Conservation (phyloP, 805 yeast species). For the Alloascoidea hylecoeti region DNA sequence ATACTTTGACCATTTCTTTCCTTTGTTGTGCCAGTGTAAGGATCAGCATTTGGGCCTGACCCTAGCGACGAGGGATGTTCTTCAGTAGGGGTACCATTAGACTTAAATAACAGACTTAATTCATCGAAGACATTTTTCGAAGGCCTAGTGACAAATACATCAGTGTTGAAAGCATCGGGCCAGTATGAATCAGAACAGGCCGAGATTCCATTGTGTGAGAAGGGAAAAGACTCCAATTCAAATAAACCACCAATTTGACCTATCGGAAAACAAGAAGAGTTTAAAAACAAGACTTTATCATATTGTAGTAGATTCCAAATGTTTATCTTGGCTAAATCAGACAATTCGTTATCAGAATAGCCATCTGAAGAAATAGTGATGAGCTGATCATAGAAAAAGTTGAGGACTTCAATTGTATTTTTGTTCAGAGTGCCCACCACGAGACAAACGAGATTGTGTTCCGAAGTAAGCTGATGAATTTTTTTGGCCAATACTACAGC, state of each 20-base stretch:
- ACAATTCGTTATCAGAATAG: not conserved
- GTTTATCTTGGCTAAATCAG: slow-evolving; percentile 26
- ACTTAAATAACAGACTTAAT: too few relatives aligned
- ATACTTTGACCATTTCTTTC: slow-evolving; percentile 76
- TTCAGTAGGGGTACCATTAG: slow-evolving; percentile 8
- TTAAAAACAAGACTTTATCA: slow-evolving; percentile 21
- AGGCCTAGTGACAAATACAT: slow-evolving; percentile 41
- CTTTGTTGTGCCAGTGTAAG: too few relatives aligned
- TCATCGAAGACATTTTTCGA: slow-evolving; percentile 21
- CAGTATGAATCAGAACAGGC: slow-evolving; percentile 39
- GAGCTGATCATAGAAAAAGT: slow-evolving; percentile 3
- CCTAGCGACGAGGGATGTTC: too few relatives aligned
- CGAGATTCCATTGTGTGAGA: not conserved
- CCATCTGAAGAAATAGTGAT: slow-evolving; percentile 1
- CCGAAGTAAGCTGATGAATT: not conserved
- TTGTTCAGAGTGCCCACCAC: not conserved
- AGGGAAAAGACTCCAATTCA: slow-evolving; percentile 2
- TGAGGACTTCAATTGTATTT: not conserved
- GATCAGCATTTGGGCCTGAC: too few relatives aligned
- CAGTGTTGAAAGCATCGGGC: slow-evolving; percentile 63
- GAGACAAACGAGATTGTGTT: not conserved
- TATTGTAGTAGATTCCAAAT: slow-evolving; percentile 23
- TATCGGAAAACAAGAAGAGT: slow-evolving; percentile 23
- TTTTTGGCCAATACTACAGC: slow-evolving; percentile 23
- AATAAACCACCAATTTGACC: slow-evolving; percentile 2